These are phyloP conservation scores for Candida tetrigidarum DNA, from an alignment of 1,139 yeast species.

Conservation along the genomic window DNA sequence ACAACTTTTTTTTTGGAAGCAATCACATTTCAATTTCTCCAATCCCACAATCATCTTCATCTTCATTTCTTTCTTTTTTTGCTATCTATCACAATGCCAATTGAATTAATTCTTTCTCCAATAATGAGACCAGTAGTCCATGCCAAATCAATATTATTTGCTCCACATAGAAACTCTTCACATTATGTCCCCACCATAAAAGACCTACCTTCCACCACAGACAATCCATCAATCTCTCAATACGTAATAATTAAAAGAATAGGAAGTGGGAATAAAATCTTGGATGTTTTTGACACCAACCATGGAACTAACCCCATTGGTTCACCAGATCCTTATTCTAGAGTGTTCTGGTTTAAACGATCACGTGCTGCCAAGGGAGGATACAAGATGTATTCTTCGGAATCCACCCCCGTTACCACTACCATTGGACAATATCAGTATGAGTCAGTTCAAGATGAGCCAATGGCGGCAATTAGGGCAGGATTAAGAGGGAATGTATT, in stretches of 20 bases:
- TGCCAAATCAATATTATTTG: conserved; percentile 57
- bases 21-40: neutral
- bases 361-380: conserved; percentile 70
- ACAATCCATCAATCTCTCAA: conserved; percentile 31
- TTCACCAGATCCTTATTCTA: conserved; percentile 39
- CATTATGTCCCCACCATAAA: conserved; percentile 58
- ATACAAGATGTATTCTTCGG: conserved; percentile 54
- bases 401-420: conserved; percentile 46
- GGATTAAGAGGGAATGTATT: conserved; percentile 62
- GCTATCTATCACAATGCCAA: conserved; percentile 45
- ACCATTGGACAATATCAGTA: too few relatives aligned
- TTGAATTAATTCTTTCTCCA: conserved; percentile 61
- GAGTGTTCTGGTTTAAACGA: conserved; percentile 56
- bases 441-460: too few relatives aligned
- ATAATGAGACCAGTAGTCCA: conserved; percentile 60
- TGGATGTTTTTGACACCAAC: conserved; percentile 55
- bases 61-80: too few relatives aligned
- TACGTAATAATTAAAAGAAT: conserved; percentile 56
- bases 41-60: too few relatives aligned
- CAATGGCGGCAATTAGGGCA: conserved; percentile 61
- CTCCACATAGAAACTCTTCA: conserved; percentile 61
- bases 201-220: conserved; percentile 34
- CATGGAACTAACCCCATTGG: conserved; percentile 39
- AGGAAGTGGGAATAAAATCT: conserved; percentile 60
- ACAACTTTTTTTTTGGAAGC: too few relatives aligned